Percentiles rank a stretch among this genome's conserved stretches.
Evolutionary conservation across 2,329 filamentous ascomycete species (phyloP).

Genomic region (Sclerotinia sclerotiorum): DNA sequence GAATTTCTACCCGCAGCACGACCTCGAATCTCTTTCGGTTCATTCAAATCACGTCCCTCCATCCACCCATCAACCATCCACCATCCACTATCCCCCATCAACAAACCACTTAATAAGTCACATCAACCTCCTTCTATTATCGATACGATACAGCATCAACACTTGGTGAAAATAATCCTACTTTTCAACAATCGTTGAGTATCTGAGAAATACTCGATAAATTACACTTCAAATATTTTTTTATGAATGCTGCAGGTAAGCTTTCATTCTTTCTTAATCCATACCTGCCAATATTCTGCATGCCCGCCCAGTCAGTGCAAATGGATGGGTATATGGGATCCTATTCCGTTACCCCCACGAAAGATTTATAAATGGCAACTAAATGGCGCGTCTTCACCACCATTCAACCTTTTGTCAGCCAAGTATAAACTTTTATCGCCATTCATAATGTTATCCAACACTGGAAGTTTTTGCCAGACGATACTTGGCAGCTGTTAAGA

Average conservation of each 20-base stretch:
- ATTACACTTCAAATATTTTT: not conserved
- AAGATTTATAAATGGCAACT: not conserved
- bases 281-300: slow-evolving; percentile 11
- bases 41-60: not conserved
- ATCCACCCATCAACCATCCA: not conserved
- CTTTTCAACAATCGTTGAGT: not conserved
- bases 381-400: slow-evolving; percentile 18
- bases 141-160: not conserved
- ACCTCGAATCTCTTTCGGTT: not conserved
- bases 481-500: slow-evolving; percentile 1
- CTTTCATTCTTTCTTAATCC: slow-evolving; percentile 21
- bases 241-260: slow-evolving; percentile 42
- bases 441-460: not conserved
- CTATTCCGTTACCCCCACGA: slow-evolving; percentile 8
- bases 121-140: not conserved
- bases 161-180: too few relatives aligned
- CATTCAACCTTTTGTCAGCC: not conserved
- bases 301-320: not conserved
- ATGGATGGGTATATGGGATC: not conserved
- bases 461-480: not conserved
- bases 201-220: not conserved
- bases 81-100: not conserved
- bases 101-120: not conserved
- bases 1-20: too few relatives aligned
- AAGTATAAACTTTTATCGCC: not conserved